phyloP scores from a whole-genome alignment of 768 basidiomycete genomes.

The Arthromyces matolae region DNA sequence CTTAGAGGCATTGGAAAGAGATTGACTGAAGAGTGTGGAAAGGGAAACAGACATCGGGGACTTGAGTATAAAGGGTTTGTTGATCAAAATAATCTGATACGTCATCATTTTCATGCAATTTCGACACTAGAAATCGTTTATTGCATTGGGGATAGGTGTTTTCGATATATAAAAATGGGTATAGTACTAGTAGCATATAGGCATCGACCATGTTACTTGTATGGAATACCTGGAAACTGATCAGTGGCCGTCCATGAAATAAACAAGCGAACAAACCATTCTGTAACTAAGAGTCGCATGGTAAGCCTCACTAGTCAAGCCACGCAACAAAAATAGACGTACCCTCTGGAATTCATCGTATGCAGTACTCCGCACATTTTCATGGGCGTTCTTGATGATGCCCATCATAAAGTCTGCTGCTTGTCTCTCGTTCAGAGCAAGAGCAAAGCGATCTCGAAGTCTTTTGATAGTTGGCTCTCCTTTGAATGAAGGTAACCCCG shows the following conservation, averaged over 20 bases:
- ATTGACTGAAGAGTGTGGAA: constrained; percentile 33
- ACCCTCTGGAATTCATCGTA: constrained; percentile 97
- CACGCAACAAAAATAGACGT: constrained; percentile 22
- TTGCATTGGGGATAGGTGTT: no score
- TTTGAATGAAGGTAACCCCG: constrained; percentile 94
- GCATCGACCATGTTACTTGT: no score
- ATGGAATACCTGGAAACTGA: constrained; percentile 36
- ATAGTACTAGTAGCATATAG: no score
- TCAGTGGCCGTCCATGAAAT: background rate
- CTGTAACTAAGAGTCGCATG: constrained; percentile 27
- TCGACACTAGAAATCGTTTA: no score
- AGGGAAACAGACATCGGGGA: constrained; percentile 29
- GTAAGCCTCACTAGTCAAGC: background rate
- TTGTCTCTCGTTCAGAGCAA: constrained; percentile 78
- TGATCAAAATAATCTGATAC: no score
- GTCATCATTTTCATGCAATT: no score
- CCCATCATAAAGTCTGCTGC: constrained; percentile 94
- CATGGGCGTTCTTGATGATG: constrained; percentile 87
- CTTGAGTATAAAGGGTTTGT: no score
- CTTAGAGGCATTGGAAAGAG: constrained; percentile 36
- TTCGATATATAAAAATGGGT: background rate
- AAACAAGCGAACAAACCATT: constrained; percentile 29
- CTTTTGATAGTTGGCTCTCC: constrained; percentile 90
- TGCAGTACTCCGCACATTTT: constrained; percentile 88
- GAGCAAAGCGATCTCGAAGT: constrained; percentile 81